phyloP scores from a whole-genome alignment of 1,284 basidiomycete species.

The Sanguinoderma infundibulare region DNA sequence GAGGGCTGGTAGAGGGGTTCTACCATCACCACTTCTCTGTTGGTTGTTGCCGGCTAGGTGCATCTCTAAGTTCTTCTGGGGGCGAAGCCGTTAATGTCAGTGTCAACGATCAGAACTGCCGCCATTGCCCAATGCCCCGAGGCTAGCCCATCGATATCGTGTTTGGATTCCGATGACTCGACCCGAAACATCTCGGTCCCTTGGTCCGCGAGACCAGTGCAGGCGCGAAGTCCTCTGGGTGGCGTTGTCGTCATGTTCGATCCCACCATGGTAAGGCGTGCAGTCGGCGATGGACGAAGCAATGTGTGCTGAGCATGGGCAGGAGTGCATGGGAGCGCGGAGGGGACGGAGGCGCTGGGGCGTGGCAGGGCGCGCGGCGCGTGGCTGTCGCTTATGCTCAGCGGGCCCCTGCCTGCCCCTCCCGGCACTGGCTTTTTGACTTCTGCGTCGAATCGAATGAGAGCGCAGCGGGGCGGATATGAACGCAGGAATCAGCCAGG shows the following conservation, averaged over 20 bases:
- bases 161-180: neutral
- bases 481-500: conserved; percentile 22
- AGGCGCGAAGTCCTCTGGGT: neutral
- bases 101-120: neutral
- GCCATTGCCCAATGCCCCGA: neutral
- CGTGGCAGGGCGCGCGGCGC: conserved; percentile 10
- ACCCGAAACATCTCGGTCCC: neutral
- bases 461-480: conserved; percentile 21
- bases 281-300: neutral
- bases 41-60: neutral
- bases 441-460: conserved; percentile 9
- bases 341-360: conserved; percentile 7
- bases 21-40: neutral
- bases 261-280: neutral
- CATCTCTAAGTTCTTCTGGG: neutral
- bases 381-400: conserved; percentile 13
- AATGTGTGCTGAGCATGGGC: conserved; percentile 13
- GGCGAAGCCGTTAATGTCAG: neutral
- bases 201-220: neutral
- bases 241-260: neutral
- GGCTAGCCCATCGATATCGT: neutral
- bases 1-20: neutral
- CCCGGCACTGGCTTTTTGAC: conserved; percentile 3
- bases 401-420: no score
- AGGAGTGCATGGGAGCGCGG: conserved; percentile 18